Evolutionary conservation across 495 filamentous ascomycete species (phyloP).

Genomic region (Cairneyella variabilis): DNA sequence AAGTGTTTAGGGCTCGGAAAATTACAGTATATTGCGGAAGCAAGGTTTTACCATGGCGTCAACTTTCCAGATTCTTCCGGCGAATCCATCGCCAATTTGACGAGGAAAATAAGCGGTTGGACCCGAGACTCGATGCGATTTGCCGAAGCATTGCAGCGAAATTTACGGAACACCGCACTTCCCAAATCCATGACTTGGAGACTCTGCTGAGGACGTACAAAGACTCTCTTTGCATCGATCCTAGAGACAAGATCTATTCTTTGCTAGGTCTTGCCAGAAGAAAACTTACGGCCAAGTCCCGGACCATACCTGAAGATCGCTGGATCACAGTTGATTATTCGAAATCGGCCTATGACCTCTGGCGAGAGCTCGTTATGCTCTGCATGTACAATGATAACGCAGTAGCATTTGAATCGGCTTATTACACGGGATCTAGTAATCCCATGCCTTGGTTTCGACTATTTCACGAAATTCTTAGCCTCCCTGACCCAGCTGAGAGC

Average conservation of each 20-base stretch:
- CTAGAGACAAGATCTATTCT: constrained; percentile 2
- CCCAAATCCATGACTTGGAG: neutral
- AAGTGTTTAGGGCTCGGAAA: constrained; percentile 4
- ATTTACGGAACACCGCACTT: neutral
- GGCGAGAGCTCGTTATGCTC: neutral
- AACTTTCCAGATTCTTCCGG: constrained; percentile 1
- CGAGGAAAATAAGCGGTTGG: neutral
- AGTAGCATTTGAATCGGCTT: neutral
- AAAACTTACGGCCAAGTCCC: neutral
- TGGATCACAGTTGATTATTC: constrained; percentile 1
- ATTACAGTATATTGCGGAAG: neutral
- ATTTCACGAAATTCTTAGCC: too few species aligned
- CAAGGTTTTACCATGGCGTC: neutral
- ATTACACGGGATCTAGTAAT: neutral
- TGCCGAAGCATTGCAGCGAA: neutral
- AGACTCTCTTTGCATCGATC: neutral
- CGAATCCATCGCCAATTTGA: neutral
- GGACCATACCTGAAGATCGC: neutral
- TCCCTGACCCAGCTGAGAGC: too few species aligned
- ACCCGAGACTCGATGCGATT: neutral
- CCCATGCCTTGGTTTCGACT: neutral
- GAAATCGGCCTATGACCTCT: neutral
- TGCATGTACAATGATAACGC: neutral
- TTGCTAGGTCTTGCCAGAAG: neutral
- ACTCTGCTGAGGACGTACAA: neutral